A percentile compares a stretch with the other conserved stretches of the same genome.
phyloP scores from a whole-genome alignment of 176 grass and related monocot genomes.

The Oryza glumipatula region DNA sequence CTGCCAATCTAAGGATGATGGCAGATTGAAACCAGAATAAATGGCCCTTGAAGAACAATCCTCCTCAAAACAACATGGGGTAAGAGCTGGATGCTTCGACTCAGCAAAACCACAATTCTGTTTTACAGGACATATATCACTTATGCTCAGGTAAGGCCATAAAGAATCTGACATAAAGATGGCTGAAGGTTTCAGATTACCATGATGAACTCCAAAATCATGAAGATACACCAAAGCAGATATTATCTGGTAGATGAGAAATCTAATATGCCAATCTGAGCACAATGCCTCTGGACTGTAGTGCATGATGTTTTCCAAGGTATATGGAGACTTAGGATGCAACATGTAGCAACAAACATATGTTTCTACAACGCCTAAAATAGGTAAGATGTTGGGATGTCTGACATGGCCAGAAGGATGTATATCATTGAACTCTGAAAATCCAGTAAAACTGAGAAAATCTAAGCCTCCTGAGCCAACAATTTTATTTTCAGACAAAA shows the following conservation, averaged over 20 bases:
- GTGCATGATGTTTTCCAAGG: slow-evolving; percentile 82
- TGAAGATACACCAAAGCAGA: slow-evolving; percentile 79
- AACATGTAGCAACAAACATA: slow-evolving; percentile 63
- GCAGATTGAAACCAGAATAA: slow-evolving; percentile 57
- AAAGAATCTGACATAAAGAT: slow-evolving; percentile 73
- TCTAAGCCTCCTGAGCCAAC: slow-evolving; percentile 56
- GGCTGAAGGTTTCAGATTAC: slow-evolving; percentile 72
- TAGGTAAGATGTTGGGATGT: slow-evolving; percentile 83
- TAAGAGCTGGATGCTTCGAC: slow-evolving; percentile 32
- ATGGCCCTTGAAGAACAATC: slow-evolving; percentile 58
- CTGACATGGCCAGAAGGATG: slow-evolving; percentile 57
- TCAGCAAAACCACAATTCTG: slow-evolving; percentile 46
- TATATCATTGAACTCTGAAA: slow-evolving; percentile 65
- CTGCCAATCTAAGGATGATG: slow-evolving; percentile 66
- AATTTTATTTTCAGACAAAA: slow-evolving; percentile 67
- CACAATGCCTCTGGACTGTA: slow-evolving; percentile 76
- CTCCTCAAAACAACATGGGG: slow-evolving; percentile 42
- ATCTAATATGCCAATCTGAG: slow-evolving; percentile 88
- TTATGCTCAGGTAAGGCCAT: slow-evolving; percentile 79
- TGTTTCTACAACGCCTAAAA: slow-evolving; percentile 74
- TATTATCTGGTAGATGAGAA: slow-evolving; percentile 83
- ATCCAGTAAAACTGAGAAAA: slow-evolving; percentile 80
- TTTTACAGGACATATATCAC: slow-evolving; percentile 61
- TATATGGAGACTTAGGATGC: slow-evolving; percentile 64
- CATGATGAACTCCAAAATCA: slow-evolving; percentile 81